phyloP scores from a whole-genome alignment of 139 green algal genomes.

The Chlamydomonas schloesseri region DNA sequence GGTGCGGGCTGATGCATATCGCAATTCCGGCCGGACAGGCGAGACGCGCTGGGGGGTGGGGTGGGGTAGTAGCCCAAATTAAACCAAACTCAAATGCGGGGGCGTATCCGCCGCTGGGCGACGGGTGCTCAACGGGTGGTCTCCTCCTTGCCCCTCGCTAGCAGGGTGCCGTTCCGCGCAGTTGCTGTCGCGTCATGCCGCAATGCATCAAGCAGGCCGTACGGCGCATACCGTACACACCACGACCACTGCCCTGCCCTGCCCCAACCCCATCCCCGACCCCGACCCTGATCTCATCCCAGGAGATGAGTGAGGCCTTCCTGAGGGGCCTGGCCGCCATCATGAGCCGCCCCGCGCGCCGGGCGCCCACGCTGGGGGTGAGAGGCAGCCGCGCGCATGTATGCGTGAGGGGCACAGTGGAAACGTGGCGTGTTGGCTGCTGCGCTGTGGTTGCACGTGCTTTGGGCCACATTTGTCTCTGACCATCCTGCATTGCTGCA shows the following conservation, averaged over 20 bases:
- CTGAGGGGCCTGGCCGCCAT: neutral
- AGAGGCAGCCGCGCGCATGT: neutral
- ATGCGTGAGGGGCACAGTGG: neutral
- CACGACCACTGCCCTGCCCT: neutral
- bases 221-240: too few relatives aligned
- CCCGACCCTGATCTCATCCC: too few relatives aligned
- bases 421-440: neutral
- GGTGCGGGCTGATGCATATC: neutral
- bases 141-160: too few relatives aligned
- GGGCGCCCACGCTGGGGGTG: constrained; percentile 25
- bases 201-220: too few relatives aligned
- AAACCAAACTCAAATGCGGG: too few relatives aligned
- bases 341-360: constrained; percentile 21
- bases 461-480: neutral
- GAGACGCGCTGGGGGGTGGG: neutral
- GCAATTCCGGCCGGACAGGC: neutral
- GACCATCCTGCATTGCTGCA: too few relatives aligned
- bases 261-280: too few relatives aligned
- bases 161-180: too few relatives aligned
- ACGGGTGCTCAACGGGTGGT: too few relatives aligned
- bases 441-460: neutral
- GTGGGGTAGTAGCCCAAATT: neutral
- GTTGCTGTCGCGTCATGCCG: too few relatives aligned
- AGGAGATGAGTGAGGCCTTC: constrained; percentile 36
- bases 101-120: too few relatives aligned